These are phyloP conservation scores for Aspergillus ustus DNA, from an alignment of 2,329 filamentous ascomycete species.

Conservation along the genomic window DNA sequence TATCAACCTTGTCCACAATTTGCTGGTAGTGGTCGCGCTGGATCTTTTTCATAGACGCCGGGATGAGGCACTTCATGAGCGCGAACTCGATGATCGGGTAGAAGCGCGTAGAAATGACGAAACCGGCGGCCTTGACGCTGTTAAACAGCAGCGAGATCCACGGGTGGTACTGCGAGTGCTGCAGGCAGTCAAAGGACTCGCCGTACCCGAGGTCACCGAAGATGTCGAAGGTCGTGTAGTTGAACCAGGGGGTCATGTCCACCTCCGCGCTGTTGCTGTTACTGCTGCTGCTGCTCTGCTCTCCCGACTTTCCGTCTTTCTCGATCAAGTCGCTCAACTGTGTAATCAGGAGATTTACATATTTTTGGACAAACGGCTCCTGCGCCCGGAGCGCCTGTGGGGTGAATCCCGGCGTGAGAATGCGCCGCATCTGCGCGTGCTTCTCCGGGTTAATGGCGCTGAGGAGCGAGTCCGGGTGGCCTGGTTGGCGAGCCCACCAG, in stretches of 20 bases:
- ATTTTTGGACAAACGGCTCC: constrained; percentile 9
- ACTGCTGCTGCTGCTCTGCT: too few species aligned
- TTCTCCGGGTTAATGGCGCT: constrained; percentile 10
- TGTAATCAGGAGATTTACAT: constrained; percentile 4
- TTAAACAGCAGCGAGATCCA: constrained; percentile 37
- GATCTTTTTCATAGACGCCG: constrained; percentile 16
- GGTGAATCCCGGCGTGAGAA: constrained; percentile 5
- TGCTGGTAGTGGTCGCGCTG: constrained; percentile 5
- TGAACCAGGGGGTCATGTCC: constrained; percentile 30
- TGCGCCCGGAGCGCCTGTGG: constrained; percentile 1
- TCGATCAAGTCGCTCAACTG: neutral
- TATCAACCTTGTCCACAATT: neutral
- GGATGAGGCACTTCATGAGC: constrained; percentile 25
- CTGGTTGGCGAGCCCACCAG: constrained; percentile 11
- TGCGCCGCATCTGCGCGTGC: constrained; percentile 8
- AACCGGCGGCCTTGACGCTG: constrained; percentile 29
- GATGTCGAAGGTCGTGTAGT: constrained; percentile 39
- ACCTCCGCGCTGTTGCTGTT: constrained; percentile 7
- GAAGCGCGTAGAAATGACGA: constrained; percentile 27
- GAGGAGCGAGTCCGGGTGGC: constrained; percentile 13
- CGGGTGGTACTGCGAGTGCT: constrained; percentile 31
- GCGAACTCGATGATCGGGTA: constrained; percentile 21
- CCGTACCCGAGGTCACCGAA: constrained; percentile 42
- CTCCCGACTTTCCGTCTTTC: neutral
- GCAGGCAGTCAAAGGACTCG: constrained; percentile 38